These are phyloP conservation scores for Paspalum vaginatum DNA, from an alignment of 176 grass and related monocot species.

Conservation along the genomic window DNA sequence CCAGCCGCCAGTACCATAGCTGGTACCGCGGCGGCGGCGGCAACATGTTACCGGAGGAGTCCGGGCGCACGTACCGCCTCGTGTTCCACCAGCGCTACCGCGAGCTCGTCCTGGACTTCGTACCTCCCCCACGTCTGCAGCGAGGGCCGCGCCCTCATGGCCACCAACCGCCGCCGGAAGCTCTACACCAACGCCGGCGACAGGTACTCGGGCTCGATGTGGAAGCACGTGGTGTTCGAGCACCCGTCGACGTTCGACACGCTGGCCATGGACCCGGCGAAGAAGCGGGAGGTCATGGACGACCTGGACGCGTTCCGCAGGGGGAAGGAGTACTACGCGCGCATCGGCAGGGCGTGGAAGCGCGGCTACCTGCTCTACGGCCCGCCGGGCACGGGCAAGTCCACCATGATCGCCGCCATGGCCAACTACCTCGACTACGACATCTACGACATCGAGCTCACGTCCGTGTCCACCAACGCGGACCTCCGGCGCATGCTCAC, in stretches of 20 bases:
- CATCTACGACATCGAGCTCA: conserved; percentile 58
- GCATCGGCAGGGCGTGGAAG: conserved; percentile 51
- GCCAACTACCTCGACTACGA: conserved; percentile 52
- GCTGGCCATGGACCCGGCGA: conserved; percentile 37
- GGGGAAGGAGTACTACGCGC: conserved; percentile 20
- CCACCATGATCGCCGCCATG: conserved; percentile 48
- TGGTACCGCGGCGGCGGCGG: background rate
- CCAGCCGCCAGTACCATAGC: background rate
- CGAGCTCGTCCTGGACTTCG: conserved; percentile 23
- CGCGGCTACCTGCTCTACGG: conserved; percentile 48
- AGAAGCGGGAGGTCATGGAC: conserved; percentile 36
- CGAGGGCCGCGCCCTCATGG: conserved; percentile 20
- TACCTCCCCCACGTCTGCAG: conserved; percentile 40
- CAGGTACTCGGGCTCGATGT: background rate
- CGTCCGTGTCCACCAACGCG: conserved; percentile 41
- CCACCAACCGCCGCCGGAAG: conserved; percentile 32
- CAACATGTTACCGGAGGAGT: background rate
- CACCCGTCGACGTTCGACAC: conserved; percentile 50
- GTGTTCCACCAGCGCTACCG: conserved; percentile 40
- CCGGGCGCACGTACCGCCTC: conserved; percentile 22
- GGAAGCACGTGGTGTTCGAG: conserved; percentile 47
- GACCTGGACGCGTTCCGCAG: conserved; percentile 40
- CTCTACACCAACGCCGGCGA: conserved; percentile 41
- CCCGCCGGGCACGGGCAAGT: conserved; percentile 52
- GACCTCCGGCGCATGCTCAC: conserved; percentile 58